Base-by-base conservation (phyloP, 176 grass and related monocot genomes). In the Areca catechu region DNA sequence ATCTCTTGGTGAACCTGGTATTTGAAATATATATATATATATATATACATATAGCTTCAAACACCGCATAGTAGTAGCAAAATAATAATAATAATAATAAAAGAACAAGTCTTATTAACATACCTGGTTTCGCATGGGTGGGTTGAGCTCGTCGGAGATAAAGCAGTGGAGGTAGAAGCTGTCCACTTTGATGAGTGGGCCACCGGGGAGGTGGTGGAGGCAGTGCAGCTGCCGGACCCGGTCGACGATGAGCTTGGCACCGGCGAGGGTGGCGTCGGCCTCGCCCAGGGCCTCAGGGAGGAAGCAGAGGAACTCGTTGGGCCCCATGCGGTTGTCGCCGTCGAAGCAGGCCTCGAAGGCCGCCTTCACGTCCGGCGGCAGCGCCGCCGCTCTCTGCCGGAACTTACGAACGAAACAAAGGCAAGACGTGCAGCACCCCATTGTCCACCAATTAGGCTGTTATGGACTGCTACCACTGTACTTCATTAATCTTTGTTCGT, bases 351-450 rank as follows among this genome's bases (percentile, higher is more conserved):
- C 12, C 15, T 24, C 27, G 73, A 86, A 71, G 15, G 68, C 76
- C 34, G 52, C 73, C 53, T 66, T 72, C 66, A 95, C 79, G 48
- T 95, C 90, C 2, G 74, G 72, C 20, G 85, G 85, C 49, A 82
- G 82, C 66, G 83, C 76, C 0, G 75, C 71, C 58, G 72, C 79
- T 5, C 61, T 77, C 50, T 63, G 69, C 15, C 68, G 77, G 82
- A 95, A 95, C 90, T 95, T 95, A 51, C 82, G 76, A 7, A 82
- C 86, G 79, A 95, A 95, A 79, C 76, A 89, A 66, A 95, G 80
- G 37, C 85, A 89, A 71, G 76, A 83, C 67, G 68, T 79, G 81
- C 75, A 79, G 50, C 27, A 47, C 65, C 27, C 65, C 66, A 69
- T 69, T 22, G 12, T 3, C 16, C 15, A 16, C 20, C 63, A 25